Conservation (phyloP, 148 eudicot species). For the Arbutus unedo region DNA sequence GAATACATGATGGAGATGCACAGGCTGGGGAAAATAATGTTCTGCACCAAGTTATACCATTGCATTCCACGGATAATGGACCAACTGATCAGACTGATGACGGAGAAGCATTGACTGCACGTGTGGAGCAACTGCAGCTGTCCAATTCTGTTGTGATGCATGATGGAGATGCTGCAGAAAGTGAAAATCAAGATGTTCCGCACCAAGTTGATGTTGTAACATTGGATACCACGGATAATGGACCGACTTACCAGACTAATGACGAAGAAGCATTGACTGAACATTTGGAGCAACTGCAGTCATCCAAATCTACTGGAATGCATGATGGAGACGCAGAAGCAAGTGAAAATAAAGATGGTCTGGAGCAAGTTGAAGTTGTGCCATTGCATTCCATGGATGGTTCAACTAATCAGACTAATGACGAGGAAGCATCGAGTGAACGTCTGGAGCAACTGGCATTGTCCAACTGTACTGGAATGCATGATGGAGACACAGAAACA, state of each 20-base stretch:
- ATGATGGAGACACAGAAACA: constrained; percentile 18
- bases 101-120: constrained; percentile 14
- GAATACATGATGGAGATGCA: constrained; percentile 8
- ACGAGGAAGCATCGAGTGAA: constrained; percentile 12
- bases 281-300: constrained; percentile 16
- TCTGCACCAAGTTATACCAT: constrained; percentile 13
- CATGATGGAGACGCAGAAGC: constrained; percentile 17
- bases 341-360: neutral
- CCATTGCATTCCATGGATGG: constrained; percentile 13
- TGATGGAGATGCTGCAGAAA: constrained; percentile 18
- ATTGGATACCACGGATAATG: constrained; percentile 12
- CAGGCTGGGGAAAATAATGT: neutral
- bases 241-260: constrained; percentile 1
- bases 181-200: constrained; percentile 10
- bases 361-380: constrained; percentile 19
- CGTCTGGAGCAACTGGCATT: constrained; percentile 14
- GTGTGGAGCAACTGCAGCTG: constrained; percentile 13
- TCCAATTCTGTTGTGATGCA: constrained; percentile 9
- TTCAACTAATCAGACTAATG: constrained; percentile 5
- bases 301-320: neutral
- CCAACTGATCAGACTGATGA: constrained; percentile 4
- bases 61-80: constrained; percentile 13
- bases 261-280: constrained; percentile 14
- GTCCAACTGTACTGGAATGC: constrained; percentile 9
- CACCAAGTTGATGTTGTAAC: constrained; percentile 20